A percentile compares a stretch with the other conserved stretches of the same genome.
Evolutionary conservation across 768 basidiomycete genomes (phyloP).

Genomic region (Exsudoporus frostii): DNA sequence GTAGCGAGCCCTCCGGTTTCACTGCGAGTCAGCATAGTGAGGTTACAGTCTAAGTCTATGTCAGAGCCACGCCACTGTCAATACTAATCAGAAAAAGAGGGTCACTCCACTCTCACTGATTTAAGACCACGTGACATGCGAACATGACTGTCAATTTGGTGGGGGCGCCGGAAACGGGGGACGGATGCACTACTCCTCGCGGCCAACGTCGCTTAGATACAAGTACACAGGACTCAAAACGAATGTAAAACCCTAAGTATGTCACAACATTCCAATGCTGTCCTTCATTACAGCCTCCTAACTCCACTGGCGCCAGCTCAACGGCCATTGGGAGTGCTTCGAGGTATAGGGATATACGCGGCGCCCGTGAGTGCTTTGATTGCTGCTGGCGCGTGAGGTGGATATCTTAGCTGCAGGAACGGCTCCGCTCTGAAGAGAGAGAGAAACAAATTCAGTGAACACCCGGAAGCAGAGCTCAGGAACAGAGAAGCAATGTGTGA

Average conservation of each 20-base stretch:
- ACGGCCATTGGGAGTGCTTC: slow-evolving; percentile 1
- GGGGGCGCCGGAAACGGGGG: slow-evolving; percentile 4
- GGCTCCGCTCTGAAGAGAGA: slow-evolving; percentile 20
- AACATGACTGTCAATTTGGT: background rate
- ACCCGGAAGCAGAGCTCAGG: background rate
- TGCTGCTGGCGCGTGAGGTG: slow-evolving; percentile 21
- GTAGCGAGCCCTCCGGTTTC: background rate
- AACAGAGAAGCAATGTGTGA: background rate
- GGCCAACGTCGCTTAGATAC: background rate
- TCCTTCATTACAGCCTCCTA: background rate
- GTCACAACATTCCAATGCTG: background rate
- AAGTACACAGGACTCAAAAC: background rate
- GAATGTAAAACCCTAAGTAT: background rate
- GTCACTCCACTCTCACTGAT: background rate
- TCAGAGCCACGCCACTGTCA: background rate
- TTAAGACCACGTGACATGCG: too few relatives aligned
- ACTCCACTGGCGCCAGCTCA: background rate
- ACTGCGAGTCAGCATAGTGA: background rate
- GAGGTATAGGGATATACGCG: slow-evolving; percentile 15
- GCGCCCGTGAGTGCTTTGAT: slow-evolving; percentile 7
- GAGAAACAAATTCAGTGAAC: slow-evolving; percentile 3
- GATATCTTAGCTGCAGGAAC: slow-evolving; percentile 21
- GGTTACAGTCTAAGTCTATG: background rate
- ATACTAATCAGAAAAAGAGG: background rate
- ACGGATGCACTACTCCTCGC: slow-evolving; percentile 1